Percentiles rank a stretch among this genome's conserved stretches.
Evolutionary conservation across 768 basidiomycete species (phyloP).

Genomic region (Lyophyllum semitale): DNA sequence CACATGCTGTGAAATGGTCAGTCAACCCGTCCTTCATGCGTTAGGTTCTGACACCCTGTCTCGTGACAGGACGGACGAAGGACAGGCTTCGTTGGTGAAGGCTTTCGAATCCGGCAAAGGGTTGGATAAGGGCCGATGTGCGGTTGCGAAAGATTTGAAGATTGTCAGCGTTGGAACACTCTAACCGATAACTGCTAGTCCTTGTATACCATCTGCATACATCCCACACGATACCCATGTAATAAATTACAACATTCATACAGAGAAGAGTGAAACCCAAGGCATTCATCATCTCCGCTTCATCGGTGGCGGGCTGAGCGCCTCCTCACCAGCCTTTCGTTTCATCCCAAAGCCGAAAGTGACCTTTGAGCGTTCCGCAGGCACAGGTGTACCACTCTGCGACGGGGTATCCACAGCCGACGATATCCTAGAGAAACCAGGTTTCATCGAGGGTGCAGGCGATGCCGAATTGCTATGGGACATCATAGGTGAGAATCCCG

Average conservation of each 20-base stretch:
- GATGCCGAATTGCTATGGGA: slow-evolving; percentile 47
- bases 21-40: slow-evolving; percentile 8
- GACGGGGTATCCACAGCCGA: slow-evolving; percentile 56
- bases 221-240: background rate
- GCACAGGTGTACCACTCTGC: slow-evolving; percentile 57
- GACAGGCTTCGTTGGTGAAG: slow-evolving; percentile 71
- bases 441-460: slow-evolving; percentile 54
- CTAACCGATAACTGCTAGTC: slow-evolving; percentile 32
- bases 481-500: slow-evolving; percentile 29
- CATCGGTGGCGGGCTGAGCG: slow-evolving; percentile 62
- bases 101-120: slow-evolving; percentile 74
- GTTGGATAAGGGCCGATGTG: slow-evolving; percentile 73
- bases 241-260: slow-evolving; percentile 1
- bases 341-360: slow-evolving; percentile 78
- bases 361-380: slow-evolving; percentile 71
- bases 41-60: background rate
- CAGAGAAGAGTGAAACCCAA: background rate
- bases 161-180: slow-evolving; percentile 70
- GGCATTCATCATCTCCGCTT: slow-evolving; percentile 47
- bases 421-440: slow-evolving; percentile 79
- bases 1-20: slow-evolving; percentile 81
- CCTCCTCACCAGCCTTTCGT: slow-evolving; percentile 77
- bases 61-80: slow-evolving; percentile 75
- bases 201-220: background rate
- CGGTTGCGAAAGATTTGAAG: slow-evolving; percentile 72